phyloP scores from a whole-genome alignment of 805 yeast species.

The Candida lessepsii region DNA sequence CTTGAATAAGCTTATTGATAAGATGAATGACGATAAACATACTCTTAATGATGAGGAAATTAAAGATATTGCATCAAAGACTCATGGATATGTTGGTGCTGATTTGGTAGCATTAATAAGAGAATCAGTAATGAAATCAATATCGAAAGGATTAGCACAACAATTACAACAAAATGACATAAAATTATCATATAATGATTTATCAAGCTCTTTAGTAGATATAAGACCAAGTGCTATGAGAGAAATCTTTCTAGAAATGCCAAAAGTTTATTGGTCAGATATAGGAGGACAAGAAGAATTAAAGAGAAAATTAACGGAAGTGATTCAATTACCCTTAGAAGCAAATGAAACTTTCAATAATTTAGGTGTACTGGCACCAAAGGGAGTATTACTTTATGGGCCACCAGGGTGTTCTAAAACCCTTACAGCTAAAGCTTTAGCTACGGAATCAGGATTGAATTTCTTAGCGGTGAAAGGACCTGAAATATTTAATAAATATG shows the following conservation, averaged over 20 bases:
- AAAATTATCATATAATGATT: slow-evolving; percentile 52
- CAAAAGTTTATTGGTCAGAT: slow-evolving; percentile 89
- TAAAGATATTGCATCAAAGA: slow-evolving; percentile 62
- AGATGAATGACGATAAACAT: slow-evolving; percentile 47
- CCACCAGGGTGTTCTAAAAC: slow-evolving; percentile 99
- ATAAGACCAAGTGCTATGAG: slow-evolving; percentile 96
- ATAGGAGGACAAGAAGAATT: slow-evolving; percentile 92
- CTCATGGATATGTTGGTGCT: slow-evolving; percentile 98
- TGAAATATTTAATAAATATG: slow-evolving; percentile 90
- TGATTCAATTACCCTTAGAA: slow-evolving; percentile 86
- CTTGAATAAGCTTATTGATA: slow-evolving; percentile 56
- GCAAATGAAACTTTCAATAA: slow-evolving; percentile 73
- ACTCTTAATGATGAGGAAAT: slow-evolving; percentile 54
- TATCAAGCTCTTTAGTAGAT: slow-evolving; percentile 72
- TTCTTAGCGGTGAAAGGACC: slow-evolving; percentile 97
- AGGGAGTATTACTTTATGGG: slow-evolving; percentile 89
- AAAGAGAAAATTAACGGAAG: slow-evolving; percentile 79
- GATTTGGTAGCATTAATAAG: slow-evolving; percentile 85
- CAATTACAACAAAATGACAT: slow-evolving; percentile 32
- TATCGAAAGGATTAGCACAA: slow-evolving; percentile 54
- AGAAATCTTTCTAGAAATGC: slow-evolving; percentile 91
- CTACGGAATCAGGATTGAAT: slow-evolving; percentile 92
- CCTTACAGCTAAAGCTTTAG: slow-evolving; percentile 89
- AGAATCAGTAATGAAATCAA: slow-evolving; percentile 84
- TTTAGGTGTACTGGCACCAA: slow-evolving; percentile 86